These are phyloP conservation scores for Diaporthe citriasiana DNA, from an alignment of 2,329 filamentous ascomycete genomes.

Conservation along the genomic window DNA sequence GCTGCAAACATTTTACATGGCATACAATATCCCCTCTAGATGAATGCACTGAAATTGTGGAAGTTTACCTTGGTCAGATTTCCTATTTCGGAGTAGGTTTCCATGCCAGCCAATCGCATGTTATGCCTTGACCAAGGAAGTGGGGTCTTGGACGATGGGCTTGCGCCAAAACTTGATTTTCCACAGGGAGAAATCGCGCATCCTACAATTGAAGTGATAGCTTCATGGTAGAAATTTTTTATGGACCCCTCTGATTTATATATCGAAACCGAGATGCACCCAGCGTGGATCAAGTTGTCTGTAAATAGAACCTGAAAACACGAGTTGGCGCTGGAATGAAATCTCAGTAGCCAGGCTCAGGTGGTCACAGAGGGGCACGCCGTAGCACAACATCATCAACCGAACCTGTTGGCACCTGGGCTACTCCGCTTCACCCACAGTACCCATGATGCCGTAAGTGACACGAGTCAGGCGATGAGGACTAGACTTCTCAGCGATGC, in stretches of 20 bases:
- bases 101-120: conserved; percentile 30
- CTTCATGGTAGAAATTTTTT: background rate
- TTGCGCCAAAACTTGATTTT: too few species aligned
- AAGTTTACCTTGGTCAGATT: background rate
- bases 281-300: background rate
- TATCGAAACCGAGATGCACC: background rate
- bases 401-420: too few species aligned
- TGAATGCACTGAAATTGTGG: background rate
- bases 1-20: background rate
- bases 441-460: too few species aligned
- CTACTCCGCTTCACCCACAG: background rate
- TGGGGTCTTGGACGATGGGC: background rate
- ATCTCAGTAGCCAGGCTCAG: background rate
- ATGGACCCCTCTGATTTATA: background rate
- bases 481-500: background rate
- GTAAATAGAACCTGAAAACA: background rate
- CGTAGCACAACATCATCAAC: background rate
- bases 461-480: rapidly evolving
- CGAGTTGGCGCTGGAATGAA: background rate
- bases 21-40: background rate
- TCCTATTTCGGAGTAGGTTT: conserved; percentile 13
- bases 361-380: background rate
- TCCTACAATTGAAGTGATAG: background rate
- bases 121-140: conserved; percentile 14
- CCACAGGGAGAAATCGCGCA: background rate